These are phyloP conservation scores for Ensete glaucum DNA, from an alignment of 176 grass and related monocot species.

Conservation along the genomic window DNA sequence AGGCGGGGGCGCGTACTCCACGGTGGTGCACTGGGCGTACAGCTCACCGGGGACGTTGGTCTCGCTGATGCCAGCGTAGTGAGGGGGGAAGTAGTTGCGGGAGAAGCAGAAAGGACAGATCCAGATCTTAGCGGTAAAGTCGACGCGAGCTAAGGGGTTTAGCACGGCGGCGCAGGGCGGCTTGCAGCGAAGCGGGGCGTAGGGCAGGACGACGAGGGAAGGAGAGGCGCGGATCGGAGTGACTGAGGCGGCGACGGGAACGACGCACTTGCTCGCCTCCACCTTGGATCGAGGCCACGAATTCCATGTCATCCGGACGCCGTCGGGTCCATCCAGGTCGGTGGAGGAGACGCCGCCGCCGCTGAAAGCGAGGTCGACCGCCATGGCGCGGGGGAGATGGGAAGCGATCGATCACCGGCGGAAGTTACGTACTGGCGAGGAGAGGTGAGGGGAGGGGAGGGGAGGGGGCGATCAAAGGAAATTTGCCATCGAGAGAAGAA, in stretches of 20 bases:
- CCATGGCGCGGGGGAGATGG: conserved; percentile 1
- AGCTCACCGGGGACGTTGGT: conserved; percentile 79
- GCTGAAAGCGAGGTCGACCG: not conserved
- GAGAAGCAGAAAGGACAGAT: conserved; percentile 97
- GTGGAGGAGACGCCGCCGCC: conserved; percentile 6
- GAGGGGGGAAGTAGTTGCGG: conserved; percentile 84
- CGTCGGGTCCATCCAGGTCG: conserved; percentile 67
- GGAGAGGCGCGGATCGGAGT: conserved; percentile 43
- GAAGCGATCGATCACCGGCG: not conserved
- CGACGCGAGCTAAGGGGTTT: conserved; percentile 89
- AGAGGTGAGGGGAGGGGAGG: too few relatives aligned
- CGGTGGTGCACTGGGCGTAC: conserved; percentile 71
- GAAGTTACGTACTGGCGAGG: not conserved
- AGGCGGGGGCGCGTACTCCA: conserved; percentile 56
- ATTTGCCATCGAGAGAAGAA: not conserved
- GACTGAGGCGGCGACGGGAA: conserved; percentile 66
- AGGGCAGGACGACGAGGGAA: conserved; percentile 45
- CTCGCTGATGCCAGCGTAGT: conserved; percentile 82
- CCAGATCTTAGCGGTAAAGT: conserved; percentile 97
- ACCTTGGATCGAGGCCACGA: conserved; percentile 87
- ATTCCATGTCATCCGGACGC: conserved; percentile 85
- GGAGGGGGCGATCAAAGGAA: not conserved
- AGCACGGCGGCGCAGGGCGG: conserved; percentile 64
- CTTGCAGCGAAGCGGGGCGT: conserved; percentile 88
- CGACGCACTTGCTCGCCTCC: conserved; percentile 90